Evolutionary conservation across 805 yeast species (phyloP).

Genomic region (Nakazawaea wyomingensis): DNA sequence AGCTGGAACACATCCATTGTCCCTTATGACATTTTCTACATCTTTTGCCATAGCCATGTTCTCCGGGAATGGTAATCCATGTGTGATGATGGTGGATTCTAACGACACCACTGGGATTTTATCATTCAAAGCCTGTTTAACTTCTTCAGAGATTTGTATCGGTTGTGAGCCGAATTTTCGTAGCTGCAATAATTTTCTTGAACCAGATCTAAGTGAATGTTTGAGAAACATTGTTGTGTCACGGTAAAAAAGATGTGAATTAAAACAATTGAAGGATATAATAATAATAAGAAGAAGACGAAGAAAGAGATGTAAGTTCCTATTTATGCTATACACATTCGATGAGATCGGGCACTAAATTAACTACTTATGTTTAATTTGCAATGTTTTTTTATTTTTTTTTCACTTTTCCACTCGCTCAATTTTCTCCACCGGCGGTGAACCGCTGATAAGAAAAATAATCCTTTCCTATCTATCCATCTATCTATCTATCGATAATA

Average conservation of each 20-base stretch:
- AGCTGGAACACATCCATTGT: slow-evolving; percentile 72
- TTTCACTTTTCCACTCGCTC: background rate
- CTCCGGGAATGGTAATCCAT: slow-evolving; percentile 80
- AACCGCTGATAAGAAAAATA: background rate
- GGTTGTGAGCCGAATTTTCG: slow-evolving; percentile 6
- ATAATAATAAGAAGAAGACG: too few species aligned
- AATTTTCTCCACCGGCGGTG: background rate
- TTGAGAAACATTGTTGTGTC: background rate
- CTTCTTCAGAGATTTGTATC: slow-evolving; percentile 32
- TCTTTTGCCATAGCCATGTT: slow-evolving; percentile 66
- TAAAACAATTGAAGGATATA: too few species aligned
- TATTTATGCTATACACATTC: background rate
- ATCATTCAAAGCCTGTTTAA: slow-evolving; percentile 53
- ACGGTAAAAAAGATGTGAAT: too few species aligned
- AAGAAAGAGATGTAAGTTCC: too few species aligned
- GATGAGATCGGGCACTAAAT: background rate
- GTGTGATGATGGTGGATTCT: slow-evolving; percentile 85
- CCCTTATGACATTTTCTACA: slow-evolving; percentile 60
- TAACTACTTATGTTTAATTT: too few species aligned
- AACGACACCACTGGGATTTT: slow-evolving; percentile 71
- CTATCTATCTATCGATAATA: too few species aligned
- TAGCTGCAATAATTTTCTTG: background rate
- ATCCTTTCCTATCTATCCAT: background rate
- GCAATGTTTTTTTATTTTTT: background rate
- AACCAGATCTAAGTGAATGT: background rate